Percentiles rank a stretch among this genome's conserved stretches.
Conservation (phyloP, 2,329 filamentous ascomycete species). For the Claviceps lovelessii region DNA sequence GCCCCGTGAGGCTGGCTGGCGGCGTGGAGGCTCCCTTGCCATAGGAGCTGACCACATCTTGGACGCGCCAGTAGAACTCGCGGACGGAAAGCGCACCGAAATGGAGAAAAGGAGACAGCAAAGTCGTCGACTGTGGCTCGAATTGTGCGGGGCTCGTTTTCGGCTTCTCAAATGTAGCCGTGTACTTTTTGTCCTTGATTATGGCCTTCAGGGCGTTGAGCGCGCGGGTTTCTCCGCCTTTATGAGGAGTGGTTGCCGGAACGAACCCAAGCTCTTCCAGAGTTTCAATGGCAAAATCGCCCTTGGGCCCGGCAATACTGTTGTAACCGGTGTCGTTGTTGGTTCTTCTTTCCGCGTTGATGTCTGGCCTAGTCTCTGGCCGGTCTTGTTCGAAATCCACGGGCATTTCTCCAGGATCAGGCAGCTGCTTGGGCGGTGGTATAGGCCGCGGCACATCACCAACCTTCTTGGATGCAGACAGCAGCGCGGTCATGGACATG, state of each 20-base stretch:
- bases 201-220: slow-evolving; percentile 44
- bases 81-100: slow-evolving; percentile 59
- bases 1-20: slow-evolving; percentile 56
- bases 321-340: slow-evolving; percentile 42
- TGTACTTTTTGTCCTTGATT: slow-evolving; percentile 49
- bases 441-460: slow-evolving; percentile 48
- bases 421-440: slow-evolving; percentile 42
- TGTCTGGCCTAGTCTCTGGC: slow-evolving; percentile 38
- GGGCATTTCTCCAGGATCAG: slow-evolving; percentile 49
- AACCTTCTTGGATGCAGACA: slow-evolving; percentile 46
- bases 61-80: slow-evolving; percentile 58
- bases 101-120: slow-evolving; percentile 60
- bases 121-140: slow-evolving; percentile 55
- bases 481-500: slow-evolving; percentile 58
- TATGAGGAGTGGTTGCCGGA: slow-evolving; percentile 49
- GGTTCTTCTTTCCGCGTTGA: slow-evolving; percentile 43
- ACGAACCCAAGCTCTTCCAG: slow-evolving; percentile 56
- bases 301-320: slow-evolving; percentile 49
- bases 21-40: slow-evolving; percentile 43
- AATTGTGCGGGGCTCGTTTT: slow-evolving; percentile 62
- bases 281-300: slow-evolving; percentile 57
- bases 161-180: slow-evolving; percentile 62
- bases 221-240: slow-evolving; percentile 55
- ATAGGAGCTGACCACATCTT: slow-evolving; percentile 45
- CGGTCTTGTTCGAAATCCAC: slow-evolving; percentile 43